phyloP scores from a whole-genome alignment of 495 filamentous ascomycete genomes.

The Lasiosphaeria ovina region DNA sequence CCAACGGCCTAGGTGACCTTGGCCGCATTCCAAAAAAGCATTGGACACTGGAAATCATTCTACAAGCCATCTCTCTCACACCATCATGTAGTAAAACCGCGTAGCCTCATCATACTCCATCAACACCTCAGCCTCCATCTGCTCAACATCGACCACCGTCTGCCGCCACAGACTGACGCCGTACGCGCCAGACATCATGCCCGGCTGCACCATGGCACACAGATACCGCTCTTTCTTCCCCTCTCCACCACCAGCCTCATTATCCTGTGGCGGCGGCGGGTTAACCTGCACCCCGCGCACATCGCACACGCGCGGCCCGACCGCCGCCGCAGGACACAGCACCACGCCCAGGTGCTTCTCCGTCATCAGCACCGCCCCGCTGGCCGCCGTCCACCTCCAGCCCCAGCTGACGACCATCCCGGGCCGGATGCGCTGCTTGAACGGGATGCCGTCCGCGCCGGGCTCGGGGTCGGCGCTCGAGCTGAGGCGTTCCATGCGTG shows the following conservation, averaged over 20 bases:
- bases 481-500: slow-evolving; percentile 11
- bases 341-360: slow-evolving; percentile 15
- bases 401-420: slow-evolving; percentile 32
- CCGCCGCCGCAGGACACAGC: slow-evolving; percentile 15
- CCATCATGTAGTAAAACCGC: slow-evolving; percentile 38
- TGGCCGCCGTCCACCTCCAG: background rate
- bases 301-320: slow-evolving; percentile 21
- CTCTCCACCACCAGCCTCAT: background rate
- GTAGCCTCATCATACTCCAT: slow-evolving; percentile 42
- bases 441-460: slow-evolving; percentile 17
- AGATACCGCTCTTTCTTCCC: slow-evolving; percentile 19
- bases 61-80: slow-evolving; percentile 8
- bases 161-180: slow-evolving; percentile 33
- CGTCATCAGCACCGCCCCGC: background rate
- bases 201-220: slow-evolving; percentile 29
- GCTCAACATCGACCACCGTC: slow-evolving; percentile 25
- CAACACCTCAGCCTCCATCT: slow-evolving; percentile 38
- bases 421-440: slow-evolving; percentile 31
- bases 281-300: slow-evolving; percentile 16
- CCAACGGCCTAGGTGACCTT: too few relatives aligned
- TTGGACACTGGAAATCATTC: background rate
- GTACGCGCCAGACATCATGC: slow-evolving; percentile 31
- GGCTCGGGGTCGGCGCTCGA: slow-evolving; percentile 21
- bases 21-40: too few relatives aligned
- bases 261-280: too few relatives aligned